Percentiles rank a stretch among this genome's conserved stretches.
Conservation (phyloP, 495 filamentous ascomycete species). For the Neurospora terricola region DNA sequence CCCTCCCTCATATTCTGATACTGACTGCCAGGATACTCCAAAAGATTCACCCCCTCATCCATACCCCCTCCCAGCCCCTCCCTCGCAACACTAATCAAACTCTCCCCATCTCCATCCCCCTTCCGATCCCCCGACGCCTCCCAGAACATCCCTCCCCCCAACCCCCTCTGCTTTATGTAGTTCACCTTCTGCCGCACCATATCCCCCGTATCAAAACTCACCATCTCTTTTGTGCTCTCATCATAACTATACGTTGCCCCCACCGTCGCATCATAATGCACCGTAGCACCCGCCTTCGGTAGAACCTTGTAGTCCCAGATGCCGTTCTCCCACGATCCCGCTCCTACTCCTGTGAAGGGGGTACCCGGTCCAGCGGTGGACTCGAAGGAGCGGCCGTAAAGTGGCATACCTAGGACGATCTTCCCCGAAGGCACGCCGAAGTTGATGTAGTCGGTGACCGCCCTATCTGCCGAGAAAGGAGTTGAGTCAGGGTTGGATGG, state of each 20-base stretch:
- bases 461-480: constrained; percentile 58
- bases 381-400: constrained; percentile 75
- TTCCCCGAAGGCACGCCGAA: constrained; percentile 53
- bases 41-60: constrained; percentile 24
- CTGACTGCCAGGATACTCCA: constrained; percentile 31
- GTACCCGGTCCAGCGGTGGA: constrained; percentile 60
- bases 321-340: constrained; percentile 63
- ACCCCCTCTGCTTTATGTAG: constrained; percentile 50
- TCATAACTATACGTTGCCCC: constrained; percentile 68
- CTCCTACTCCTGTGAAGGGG: constrained; percentile 54
- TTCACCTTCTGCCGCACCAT: constrained; percentile 52
- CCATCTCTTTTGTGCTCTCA: constrained; percentile 40
- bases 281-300: constrained; percentile 36
- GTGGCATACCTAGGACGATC: constrained; percentile 74
- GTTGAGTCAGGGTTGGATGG: constrained; percentile 41
- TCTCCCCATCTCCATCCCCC: constrained; percentile 35
- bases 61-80: constrained; percentile 23
- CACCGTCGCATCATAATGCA: constrained; percentile 27
- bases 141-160: constrained; percentile 90
- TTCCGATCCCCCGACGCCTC: constrained; percentile 66
- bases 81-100: constrained; percentile 49
- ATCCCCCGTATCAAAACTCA: constrained; percentile 64
- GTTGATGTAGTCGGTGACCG: constrained; percentile 56
- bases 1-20: constrained; percentile 29
- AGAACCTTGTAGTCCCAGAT: constrained; percentile 76